These are phyloP conservation scores for Ceriops zippeliana DNA, from an alignment of 345 rosid genomes.

Conservation along the genomic window DNA sequence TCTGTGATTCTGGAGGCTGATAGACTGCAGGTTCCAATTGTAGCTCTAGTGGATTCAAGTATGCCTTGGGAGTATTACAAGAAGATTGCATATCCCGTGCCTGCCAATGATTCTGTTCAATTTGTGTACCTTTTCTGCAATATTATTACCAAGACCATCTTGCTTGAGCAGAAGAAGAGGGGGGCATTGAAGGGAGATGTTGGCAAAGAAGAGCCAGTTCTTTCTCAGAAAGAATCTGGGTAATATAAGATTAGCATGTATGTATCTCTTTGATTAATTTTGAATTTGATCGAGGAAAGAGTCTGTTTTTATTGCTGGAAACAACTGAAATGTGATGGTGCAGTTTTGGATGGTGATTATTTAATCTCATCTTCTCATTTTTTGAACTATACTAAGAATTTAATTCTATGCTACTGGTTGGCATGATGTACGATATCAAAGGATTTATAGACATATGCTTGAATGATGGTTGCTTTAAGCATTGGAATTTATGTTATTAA, in stretches of 20 bases:
- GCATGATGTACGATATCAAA: no score
- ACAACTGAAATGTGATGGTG: neutral
- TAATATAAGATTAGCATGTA: neutral
- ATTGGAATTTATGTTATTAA: no score
- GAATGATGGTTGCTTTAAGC: no score
- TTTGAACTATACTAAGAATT: no score
- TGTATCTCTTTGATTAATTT: neutral
- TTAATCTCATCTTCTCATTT: no score
- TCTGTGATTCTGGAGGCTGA: conserved; percentile 76
- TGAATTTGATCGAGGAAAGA: neutral
- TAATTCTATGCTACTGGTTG: no score
- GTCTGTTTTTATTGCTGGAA: neutral
- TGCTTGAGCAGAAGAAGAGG: conserved; percentile 67
- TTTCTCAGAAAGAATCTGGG: conserved; percentile 19
- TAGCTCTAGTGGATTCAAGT: conserved; percentile 77
- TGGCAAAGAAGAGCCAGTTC: conserved; percentile 15
- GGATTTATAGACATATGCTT: no score
- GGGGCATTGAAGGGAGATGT: conserved; percentile 15
- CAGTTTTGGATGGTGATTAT: no score
- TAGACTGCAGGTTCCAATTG: conserved; percentile 79
- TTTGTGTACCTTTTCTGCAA: conserved; percentile 93
- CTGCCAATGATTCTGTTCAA: conserved; percentile 88
- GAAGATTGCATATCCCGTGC: conserved; percentile 83
- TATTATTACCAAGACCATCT: conserved; percentile 81
- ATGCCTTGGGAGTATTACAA: conserved; percentile 73